Conservation (phyloP, 2,329 filamentous ascomycete species). For the Ophiocordyceps camponoti-rufipedis region DNA sequence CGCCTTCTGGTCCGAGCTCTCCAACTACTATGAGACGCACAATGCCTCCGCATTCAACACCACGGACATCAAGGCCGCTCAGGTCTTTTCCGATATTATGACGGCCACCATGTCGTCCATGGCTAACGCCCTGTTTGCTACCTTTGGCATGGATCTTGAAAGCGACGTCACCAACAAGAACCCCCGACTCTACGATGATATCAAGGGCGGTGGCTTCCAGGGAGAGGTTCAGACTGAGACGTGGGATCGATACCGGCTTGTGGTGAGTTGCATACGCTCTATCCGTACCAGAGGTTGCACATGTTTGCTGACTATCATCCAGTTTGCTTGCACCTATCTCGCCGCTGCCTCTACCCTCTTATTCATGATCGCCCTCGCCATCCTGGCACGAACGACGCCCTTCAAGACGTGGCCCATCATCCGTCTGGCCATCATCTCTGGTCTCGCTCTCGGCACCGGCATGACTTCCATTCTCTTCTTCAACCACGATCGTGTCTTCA, state of each 20-base stretch:
- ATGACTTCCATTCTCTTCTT: constrained; percentile 10
- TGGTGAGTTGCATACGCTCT: background rate
- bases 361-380: constrained; percentile 13
- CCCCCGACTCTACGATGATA: constrained; percentile 1
- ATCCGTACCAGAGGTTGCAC: background rate
- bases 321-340: constrained; percentile 18
- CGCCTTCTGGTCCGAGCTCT: constrained; percentile 9
- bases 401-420: constrained; percentile 15
- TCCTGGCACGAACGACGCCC: constrained; percentile 11
- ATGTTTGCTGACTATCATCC: too few species aligned
- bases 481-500: constrained; percentile 1
- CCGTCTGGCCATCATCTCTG: constrained; percentile 11
- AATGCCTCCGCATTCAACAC: constrained; percentile 1
- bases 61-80: background rate
- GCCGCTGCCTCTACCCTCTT: constrained; percentile 13
- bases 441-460: constrained; percentile 12
- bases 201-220: background rate
- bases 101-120: constrained; percentile 6
- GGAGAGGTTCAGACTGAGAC: background rate
- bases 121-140: constrained; percentile 12
- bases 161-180: constrained; percentile 6
- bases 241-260: constrained; percentile 1
- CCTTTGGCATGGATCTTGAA: constrained; percentile 13
- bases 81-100: constrained; percentile 3
- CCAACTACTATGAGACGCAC: constrained; percentile 1